These are phyloP conservation scores for Eremochloa ophiuroides DNA, from an alignment of 176 grass and related monocot genomes.

Conservation along the genomic window DNA sequence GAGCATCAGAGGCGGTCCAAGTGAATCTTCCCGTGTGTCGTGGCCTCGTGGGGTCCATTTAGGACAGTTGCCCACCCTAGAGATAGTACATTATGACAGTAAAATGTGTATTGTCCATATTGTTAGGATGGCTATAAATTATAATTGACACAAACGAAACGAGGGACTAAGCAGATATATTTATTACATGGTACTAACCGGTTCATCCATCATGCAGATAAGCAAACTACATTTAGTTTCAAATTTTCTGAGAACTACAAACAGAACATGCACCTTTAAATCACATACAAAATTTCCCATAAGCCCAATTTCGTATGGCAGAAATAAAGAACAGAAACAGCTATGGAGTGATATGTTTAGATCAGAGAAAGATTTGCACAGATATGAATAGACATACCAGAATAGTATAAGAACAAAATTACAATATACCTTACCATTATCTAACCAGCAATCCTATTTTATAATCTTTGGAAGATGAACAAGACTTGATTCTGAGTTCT, in stretches of 20 bases:
- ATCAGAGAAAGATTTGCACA: conserved; percentile 10
- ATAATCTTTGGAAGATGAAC: conserved; percentile 23
- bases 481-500: conserved; percentile 44
- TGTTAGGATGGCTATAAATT: background rate
- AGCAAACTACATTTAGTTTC: background rate
- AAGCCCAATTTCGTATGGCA: background rate
- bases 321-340: background rate
- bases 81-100: conserved; percentile 8
- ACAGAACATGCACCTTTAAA: background rate
- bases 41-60: background rate
- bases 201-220: conserved; percentile 7
- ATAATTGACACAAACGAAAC: background rate
- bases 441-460: conserved; percentile 19
- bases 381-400: conserved; percentile 8
- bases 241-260: background rate
- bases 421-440: conserved; percentile 29
- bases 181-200: background rate
- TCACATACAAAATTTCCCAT: background rate
- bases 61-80: background rate
- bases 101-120: background rate
- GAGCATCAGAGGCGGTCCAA: background rate
- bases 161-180: background rate
- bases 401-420: background rate
- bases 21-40: background rate
- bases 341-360: background rate